Evolutionary conservation across 2,329 filamentous ascomycete species (phyloP).

Genomic region (Nemania abortiva): DNA sequence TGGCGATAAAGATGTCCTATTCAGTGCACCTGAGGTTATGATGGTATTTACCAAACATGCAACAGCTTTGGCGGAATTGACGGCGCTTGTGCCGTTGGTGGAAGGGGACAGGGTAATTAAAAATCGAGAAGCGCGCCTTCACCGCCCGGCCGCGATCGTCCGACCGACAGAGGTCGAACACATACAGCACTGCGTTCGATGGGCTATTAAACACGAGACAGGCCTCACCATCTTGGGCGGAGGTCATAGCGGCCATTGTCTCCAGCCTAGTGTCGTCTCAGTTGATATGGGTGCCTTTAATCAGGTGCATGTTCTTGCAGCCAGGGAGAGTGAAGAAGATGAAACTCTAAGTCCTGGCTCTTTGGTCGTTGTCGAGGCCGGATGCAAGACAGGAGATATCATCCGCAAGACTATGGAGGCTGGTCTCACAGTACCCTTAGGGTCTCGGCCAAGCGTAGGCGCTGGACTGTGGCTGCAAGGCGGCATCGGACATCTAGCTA

Average conservation of each 20-base stretch:
- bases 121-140: conserved; percentile 62
- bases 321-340: conserved; percentile 39
- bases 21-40: conserved; percentile 65
- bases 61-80: conserved; percentile 58
- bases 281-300: conserved; percentile 71
- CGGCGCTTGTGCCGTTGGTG: conserved; percentile 55
- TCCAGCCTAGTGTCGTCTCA: conserved; percentile 63
- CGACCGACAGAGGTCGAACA: conserved; percentile 61
- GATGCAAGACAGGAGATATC: conserved; percentile 68
- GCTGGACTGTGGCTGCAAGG: conserved; percentile 74
- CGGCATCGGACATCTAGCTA: conserved; percentile 70
- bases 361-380: conserved; percentile 65
- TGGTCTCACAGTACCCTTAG: conserved; percentile 69
- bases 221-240: conserved; percentile 67
- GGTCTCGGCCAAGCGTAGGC: conserved; percentile 72
- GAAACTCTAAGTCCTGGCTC: conserved; percentile 38
- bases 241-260: conserved; percentile 70
- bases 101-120: conserved; percentile 56
- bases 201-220: conserved; percentile 62
- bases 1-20: conserved; percentile 57
- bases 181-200: conserved; percentile 67
- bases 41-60: conserved; percentile 62
- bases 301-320: conserved; percentile 58
- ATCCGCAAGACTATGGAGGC: conserved; percentile 59
- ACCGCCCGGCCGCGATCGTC: conserved; percentile 58